Evolutionary conservation across 2,329 filamentous ascomycete species (phyloP).

Genomic region (Xylariaceae sp.): DNA sequence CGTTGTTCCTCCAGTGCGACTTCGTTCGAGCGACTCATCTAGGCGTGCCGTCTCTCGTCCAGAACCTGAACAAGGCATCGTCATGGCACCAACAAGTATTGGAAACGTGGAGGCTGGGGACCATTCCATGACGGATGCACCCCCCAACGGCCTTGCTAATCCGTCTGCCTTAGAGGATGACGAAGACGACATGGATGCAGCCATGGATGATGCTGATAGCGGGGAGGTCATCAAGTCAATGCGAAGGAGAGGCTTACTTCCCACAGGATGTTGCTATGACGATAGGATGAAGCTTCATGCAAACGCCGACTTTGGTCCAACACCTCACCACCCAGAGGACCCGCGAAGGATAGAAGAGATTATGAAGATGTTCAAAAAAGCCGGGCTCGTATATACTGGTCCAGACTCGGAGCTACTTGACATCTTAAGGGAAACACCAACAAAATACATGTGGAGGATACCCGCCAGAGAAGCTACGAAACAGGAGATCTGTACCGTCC

Average conservation of each 20-base stretch:
- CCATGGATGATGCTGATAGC: slow-evolving; percentile 45
- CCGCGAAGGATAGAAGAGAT: slow-evolving; percentile 92
- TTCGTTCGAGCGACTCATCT: not conserved
- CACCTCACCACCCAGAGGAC: slow-evolving; percentile 91
- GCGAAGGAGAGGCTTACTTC: slow-evolving; percentile 58
- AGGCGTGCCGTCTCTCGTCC: not conserved
- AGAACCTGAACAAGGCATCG: not conserved
- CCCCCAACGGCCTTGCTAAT: slow-evolving; percentile 47
- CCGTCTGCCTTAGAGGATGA: slow-evolving; percentile 28
- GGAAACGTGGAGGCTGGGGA: slow-evolving; percentile 51
- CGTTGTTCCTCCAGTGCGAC: not conserved
- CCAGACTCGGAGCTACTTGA: slow-evolving; percentile 60
- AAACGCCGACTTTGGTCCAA: slow-evolving; percentile 75
- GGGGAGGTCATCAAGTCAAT: slow-evolving; percentile 49
- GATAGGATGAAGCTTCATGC: slow-evolving; percentile 95
- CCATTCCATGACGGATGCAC: slow-evolving; percentile 52
- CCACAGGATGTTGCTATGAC: slow-evolving; percentile 87
- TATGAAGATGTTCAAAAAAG: slow-evolving; percentile 84
- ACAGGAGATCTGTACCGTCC: slow-evolving; percentile 81
- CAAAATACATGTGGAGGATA: slow-evolving; percentile 77
- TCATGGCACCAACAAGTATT: slow-evolving; percentile 2
- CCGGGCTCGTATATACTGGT: slow-evolving; percentile 75
- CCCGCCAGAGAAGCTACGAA: slow-evolving; percentile 76
- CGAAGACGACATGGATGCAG: slow-evolving; percentile 44
- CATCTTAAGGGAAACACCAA: slow-evolving; percentile 61